These are phyloP conservation scores for Backusella mclennaniae DNA, from an alignment of 192 early-diverging fungal species.

Conservation along the genomic window DNA sequence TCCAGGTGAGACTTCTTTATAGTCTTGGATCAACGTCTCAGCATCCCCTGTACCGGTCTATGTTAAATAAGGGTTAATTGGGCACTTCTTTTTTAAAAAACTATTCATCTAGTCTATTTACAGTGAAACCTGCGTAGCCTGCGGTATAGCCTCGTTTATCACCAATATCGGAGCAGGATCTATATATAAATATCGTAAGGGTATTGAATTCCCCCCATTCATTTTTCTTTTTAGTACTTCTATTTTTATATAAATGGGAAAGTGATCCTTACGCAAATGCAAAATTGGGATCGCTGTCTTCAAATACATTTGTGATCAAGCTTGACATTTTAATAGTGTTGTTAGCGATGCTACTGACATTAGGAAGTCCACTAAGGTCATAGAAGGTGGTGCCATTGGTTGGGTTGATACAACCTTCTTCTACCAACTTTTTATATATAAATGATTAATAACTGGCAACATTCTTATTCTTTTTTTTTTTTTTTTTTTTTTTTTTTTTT, in stretches of 20 bases:
- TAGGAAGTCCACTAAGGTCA: slow-evolving; percentile 20
- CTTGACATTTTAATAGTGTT: slow-evolving; percentile 25
- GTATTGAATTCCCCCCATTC: not conserved
- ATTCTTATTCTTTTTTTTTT: not conserved
- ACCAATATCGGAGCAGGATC: slow-evolving; percentile 15
- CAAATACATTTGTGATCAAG: slow-evolving; percentile 35
- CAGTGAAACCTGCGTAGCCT: slow-evolving; percentile 33
- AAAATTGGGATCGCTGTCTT: slow-evolving; percentile 27
- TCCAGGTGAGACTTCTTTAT: slow-evolving; percentile 9
- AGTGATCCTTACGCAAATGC: slow-evolving; percentile 19
- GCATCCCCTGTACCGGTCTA: slow-evolving; percentile 33
- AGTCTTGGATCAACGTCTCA: slow-evolving; percentile 15
- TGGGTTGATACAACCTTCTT: slow-evolving; percentile 4
- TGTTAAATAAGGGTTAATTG: not conserved
- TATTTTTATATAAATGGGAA: not conserved
- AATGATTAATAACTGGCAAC: not conserved
- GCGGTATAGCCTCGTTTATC: slow-evolving; percentile 28
- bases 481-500: not conserved
- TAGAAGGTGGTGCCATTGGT: slow-evolving; percentile 22
- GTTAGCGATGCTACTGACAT: not conserved
- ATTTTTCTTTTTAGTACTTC: not conserved
- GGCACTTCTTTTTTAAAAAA: too few relatives aligned
- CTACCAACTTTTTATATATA: not conserved
- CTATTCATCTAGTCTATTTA: not conserved
- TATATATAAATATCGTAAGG: not conserved